Evolutionary conservation across 2,329 filamentous ascomycete species (phyloP), one percentile per base, ranked within the genome.

Genomic region (Penicillium sp.): DNA sequence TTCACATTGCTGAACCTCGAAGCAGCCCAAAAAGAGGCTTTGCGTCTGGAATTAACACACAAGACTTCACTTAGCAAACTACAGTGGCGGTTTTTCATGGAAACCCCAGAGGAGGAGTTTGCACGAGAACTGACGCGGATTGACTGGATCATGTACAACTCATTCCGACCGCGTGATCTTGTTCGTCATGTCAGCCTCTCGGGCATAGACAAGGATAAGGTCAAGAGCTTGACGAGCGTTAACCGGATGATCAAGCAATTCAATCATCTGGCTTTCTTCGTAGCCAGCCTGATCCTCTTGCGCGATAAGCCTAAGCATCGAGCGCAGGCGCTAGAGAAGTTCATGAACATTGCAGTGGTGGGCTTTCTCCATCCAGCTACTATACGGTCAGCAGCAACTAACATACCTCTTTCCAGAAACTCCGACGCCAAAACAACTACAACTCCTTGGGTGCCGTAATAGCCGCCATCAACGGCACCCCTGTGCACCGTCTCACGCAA

Each of bases 81-180:
- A 40, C 89, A 94, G 58, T 99, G 94, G 81, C 90, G 92, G 63
- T 85, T 89, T 50, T 89, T 97, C 63, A 96, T 97, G 87, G 89
- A 90, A 35, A 88, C 88, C 24, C 82, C 89, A 1, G 89, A 95
- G 51, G 90, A 96, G 59, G 85, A 91, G 47, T 88, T 97, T 63
- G 93, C 93, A 16, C 87, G 89, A 57, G 94, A 99, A 73, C 83
- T 99, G 67, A 97, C 94, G 4, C 84, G 93, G 58, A 96, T 99
- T 53, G 94, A 99, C 75, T 97, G 93, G 93, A 87, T 95, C 72
- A 94, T 97, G 89, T 97, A 97, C 73, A 95, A 90, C 50, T 92
- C 92, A 1, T 96, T 97, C 59, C 87, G 91, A 26, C 89, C 96
- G 53, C 89, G 94, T 56, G 94, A 99, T 74, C 85, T 97, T 47